Evolutionary conservation across 2,329 filamentous ascomycete species (phyloP).

Genomic region (Cladophialophora bantiana): DNA sequence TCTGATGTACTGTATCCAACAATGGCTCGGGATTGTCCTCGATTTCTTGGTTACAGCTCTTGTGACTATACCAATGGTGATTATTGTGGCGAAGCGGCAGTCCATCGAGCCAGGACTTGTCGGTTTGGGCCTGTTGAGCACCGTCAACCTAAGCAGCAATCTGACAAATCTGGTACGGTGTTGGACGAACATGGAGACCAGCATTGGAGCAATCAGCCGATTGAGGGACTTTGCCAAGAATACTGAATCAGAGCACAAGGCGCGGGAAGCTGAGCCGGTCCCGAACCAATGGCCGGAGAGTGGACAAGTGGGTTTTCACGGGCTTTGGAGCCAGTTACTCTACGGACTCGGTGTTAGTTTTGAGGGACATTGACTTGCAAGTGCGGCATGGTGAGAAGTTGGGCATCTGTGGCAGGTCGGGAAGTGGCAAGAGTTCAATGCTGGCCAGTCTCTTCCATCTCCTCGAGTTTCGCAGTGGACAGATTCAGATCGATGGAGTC

Average conservation of each 20-base stretch:
- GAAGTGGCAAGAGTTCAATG: slow-evolving; percentile 45
- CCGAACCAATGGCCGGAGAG: slow-evolving; percentile 39
- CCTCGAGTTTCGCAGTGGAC: slow-evolving; percentile 41
- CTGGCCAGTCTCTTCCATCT: slow-evolving; percentile 42
- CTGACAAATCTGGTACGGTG: slow-evolving; percentile 59
- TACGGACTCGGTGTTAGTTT: slow-evolving; percentile 33
- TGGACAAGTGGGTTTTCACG: slow-evolving; percentile 40
- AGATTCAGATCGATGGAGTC: slow-evolving; percentile 41
- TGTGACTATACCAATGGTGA: slow-evolving; percentile 56
- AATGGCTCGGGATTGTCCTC: slow-evolving; percentile 63
- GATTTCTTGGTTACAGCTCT: slow-evolving; percentile 59
- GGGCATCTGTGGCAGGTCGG: slow-evolving; percentile 47
- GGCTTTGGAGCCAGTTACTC: slow-evolving; percentile 37
- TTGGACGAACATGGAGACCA: slow-evolving; percentile 66
- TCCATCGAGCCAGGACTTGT: slow-evolving; percentile 58
- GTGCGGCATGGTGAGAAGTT: slow-evolving; percentile 45
- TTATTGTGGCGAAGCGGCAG: slow-evolving; percentile 56
- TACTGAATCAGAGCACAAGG: slow-evolving; percentile 54
- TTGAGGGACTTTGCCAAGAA: slow-evolving; percentile 61
- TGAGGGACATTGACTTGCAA: slow-evolving; percentile 42
- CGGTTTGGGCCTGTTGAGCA: slow-evolving; percentile 61
- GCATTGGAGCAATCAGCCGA: slow-evolving; percentile 63
- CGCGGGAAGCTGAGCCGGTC: slow-evolving; percentile 45
- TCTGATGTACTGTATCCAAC: slow-evolving; percentile 63
- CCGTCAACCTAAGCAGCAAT: slow-evolving; percentile 61